Evolutionary conservation across 2,329 filamentous ascomycete species (phyloP), one percentile per base, ranked within the genome.

Genomic region (Chalaropsis thielavioides): DNA sequence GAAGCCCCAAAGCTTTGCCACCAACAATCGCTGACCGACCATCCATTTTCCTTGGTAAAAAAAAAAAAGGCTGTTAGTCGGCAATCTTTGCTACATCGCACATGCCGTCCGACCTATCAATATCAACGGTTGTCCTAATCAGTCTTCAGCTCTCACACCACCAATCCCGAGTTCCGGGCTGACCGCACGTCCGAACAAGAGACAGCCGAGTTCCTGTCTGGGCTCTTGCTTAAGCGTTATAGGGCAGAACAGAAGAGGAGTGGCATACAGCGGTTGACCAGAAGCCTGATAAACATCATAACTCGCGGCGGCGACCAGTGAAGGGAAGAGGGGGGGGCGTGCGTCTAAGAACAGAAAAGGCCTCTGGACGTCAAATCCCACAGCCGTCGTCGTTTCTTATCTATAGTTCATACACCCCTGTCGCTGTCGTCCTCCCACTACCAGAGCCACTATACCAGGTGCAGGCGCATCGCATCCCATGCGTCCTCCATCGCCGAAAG

Each of bases 381-480:
- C 31, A 19, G n/a, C 43, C 43, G 43, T 38, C 27, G 31, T 58
- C 54, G 24, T 38, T 62, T 62, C 60, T 62, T 62, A 62, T 62
- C 60, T 62, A 49, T 24, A 44, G 27, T 31, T 31, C 11, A 35
- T 40, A 38, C 60, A 41, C 59, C 41, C 17, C 22, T 46, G 41
- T 35, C 17, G 54, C 7, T 38, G 54, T 59, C 19, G 56, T 40
- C 31, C 56, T 40, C 6, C 31, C 60, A n/a, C 24, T 62, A 46
- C 40, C 22, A 22, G 38, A 22, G 59, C 38, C 59, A 24, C 59
- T 17, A 44, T 40, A 44, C 41, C 59, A 40, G 59, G 59, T n/a
- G 38, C 59, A 60, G 56, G n/a, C 56, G 35, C 56, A 60, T 61
- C 46, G 46, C 46, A 51, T 51, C 46, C 46, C 46, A 51, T 24